These are phyloP conservation scores for Lachancea meyersii DNA, from an alignment of 805 yeast genomes.

Conservation along the genomic window DNA sequence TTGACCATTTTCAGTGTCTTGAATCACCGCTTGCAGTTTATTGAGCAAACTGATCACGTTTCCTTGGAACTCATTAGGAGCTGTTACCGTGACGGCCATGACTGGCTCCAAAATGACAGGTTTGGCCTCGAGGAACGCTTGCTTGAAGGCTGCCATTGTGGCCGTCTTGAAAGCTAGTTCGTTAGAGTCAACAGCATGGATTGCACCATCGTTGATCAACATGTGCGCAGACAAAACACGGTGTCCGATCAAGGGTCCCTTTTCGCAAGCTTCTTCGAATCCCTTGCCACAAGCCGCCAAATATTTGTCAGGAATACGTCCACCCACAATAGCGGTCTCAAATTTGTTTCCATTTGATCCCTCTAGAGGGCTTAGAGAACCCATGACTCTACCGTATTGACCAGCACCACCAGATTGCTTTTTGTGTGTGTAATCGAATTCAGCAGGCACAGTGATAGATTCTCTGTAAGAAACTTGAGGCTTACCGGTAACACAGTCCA, in stretches of 20 bases:
- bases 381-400: slow-evolving; percentile 95
- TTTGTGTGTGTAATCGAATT: slow-evolving; percentile 92
- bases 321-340: slow-evolving; percentile 88
- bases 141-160: slow-evolving; percentile 83
- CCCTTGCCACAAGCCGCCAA: slow-evolving; percentile 92
- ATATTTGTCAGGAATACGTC: slow-evolving; percentile 93
- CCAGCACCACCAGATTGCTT: slow-evolving; percentile 99
- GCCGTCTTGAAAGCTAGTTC: slow-evolving; percentile 95
- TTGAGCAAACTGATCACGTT: slow-evolving; percentile 83
- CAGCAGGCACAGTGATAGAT: slow-evolving; percentile 64
- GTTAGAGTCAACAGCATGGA: slow-evolving; percentile 94
- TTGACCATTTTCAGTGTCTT: slow-evolving; percentile 87
- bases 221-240: slow-evolving; percentile 86
- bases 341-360: slow-evolving; percentile 52
- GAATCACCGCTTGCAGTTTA: slow-evolving; percentile 85
- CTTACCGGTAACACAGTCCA: slow-evolving; percentile 90
- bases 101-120: slow-evolving; percentile 95
- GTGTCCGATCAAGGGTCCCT: slow-evolving; percentile 96
- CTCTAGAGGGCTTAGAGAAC: slow-evolving; percentile 60
- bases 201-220: slow-evolving; percentile 95
- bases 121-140: slow-evolving; percentile 75
- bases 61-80: slow-evolving; percentile 97
- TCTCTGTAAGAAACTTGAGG: slow-evolving; percentile 99
- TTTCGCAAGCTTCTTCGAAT: slow-evolving; percentile 87
- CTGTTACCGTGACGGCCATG: slow-evolving; percentile 87